Evolutionary conservation across 371 early-diverging fungal species (phyloP), one percentile per base, ranked within the genome.

Genomic region (Actinomortierella wolfii): DNA sequence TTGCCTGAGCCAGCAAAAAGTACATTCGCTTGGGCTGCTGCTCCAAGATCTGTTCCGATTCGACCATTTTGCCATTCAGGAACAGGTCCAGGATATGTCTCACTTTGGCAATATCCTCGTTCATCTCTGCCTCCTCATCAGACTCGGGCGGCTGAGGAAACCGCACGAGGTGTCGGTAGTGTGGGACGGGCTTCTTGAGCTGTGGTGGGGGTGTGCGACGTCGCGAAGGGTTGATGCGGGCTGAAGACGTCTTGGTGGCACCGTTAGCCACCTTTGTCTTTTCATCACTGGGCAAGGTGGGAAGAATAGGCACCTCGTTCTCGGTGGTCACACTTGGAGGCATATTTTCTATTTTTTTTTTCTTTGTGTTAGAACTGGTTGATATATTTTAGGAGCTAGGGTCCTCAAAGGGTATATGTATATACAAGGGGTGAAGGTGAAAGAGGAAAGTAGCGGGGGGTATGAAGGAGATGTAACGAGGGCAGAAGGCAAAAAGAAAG

Each of bases 131-230:
- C 42, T 70, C 70, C 48, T 70, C 70, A 44, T 64, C 39, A 3
- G 70, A 64, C 1, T 59, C 64, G 5, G 70, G 58, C 18, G 42
- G 6, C 7, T 44, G 18, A 46, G 54, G 60, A 61, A 61, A 64
- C 26, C 70, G 64, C 47, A 64, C 65, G 17, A 70, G 49, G 26
- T 70, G 70, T 25, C 70, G 70, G 61, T 70, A 70, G 44, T 60
- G 65, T 9, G 70, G 65, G 15, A 64, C 64, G 15, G 70, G 61
- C 55, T 70, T 70, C 65, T 70, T 70, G 57, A 70, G 70, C 58
- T 64, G 64, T 28, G 70, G 70, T 49, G 70, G 70, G 0, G 70
- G 57, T 17, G 57, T 64, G 1, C 54, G 70, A 43, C 65, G 70
- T 18, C 70, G 70, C 26, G 70, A 70, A 18, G 65, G 57, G 28